Conservation (phyloP, 2,329 filamentous ascomycete genomes). For the Penicillium sp. region DNA sequence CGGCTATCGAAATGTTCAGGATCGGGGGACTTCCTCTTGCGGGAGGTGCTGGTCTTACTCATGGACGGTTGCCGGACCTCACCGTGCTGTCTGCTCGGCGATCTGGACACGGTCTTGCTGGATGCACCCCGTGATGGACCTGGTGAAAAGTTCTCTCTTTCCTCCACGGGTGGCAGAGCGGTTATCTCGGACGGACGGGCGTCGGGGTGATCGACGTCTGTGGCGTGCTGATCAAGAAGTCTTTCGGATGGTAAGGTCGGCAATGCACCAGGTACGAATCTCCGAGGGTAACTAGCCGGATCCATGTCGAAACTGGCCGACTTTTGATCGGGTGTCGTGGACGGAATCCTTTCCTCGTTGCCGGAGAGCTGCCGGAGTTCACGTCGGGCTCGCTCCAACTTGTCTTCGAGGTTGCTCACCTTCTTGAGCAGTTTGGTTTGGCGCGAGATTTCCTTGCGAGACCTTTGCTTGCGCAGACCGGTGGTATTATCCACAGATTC, state of each 20-base stretch:
- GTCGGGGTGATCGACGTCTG: constrained; percentile 11
- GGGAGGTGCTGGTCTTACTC: constrained; percentile 28
- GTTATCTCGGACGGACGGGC: constrained; percentile 6
- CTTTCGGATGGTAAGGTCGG: constrained; percentile 44
- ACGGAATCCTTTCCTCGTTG: constrained; percentile 26
- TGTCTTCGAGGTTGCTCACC: constrained; percentile 55
- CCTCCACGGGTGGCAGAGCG: constrained; percentile 12
- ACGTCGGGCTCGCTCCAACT: constrained; percentile 50
- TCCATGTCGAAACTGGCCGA: constrained; percentile 21
- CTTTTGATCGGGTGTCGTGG: constrained; percentile 8
- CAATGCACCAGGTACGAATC: constrained; percentile 40
- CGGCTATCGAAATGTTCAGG: constrained; percentile 25
- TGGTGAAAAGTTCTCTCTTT: constrained; percentile 10
- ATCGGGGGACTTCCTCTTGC: constrained; percentile 32
- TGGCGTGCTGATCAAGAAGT: constrained; percentile 33
- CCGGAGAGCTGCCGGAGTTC: constrained; percentile 48
- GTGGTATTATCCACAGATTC: constrained; percentile 16
- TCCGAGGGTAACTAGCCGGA: constrained; percentile 23
- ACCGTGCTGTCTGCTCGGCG: constrained; percentile 12
- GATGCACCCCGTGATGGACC: constrained; percentile 6
- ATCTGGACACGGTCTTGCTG: constrained; percentile 8
- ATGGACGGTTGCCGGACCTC: constrained; percentile 16
- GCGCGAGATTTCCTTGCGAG: constrained; percentile 52
- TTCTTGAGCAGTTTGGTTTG: constrained; percentile 54
- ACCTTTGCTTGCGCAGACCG: constrained; percentile 44